Base-by-base conservation (phyloP, 2,329 filamentous ascomycete genomes). In the Cryphonectria nitschkei region DNA sequence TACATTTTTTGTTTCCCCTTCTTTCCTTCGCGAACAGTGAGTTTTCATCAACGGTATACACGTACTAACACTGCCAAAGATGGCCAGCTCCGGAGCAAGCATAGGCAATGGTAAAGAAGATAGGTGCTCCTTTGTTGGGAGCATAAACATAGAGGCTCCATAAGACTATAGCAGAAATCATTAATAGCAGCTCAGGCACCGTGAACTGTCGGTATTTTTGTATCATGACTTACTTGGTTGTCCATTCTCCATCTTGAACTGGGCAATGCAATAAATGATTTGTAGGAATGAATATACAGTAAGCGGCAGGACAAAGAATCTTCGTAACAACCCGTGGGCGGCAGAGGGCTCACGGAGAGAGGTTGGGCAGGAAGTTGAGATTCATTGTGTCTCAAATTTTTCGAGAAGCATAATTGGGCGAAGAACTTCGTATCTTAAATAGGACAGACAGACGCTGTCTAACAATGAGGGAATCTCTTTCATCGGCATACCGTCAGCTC, bases 111-210 rank as follows among this genome's bases (percentile, higher is more conserved):
- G 84, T 81, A 75, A 88, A 89, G 62, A 87, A 74, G 29, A 88
- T 82, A 0, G 88, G 86, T 0, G 86, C 86, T 5, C 74, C 81
- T 76, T 87, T 86, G 76, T 86, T 87, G 0, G 88, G 88, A 16
- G 82, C 83, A 72, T 89, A 89, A 74, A 84, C 76, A 69, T 78
- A 84, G 32, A 83, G 75, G 70, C 82, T 84, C 26, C 50, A 54
- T 13, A 54, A 22, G 50, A 54, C 50, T 54, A 6, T 11, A 54
- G 11, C 7, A 54, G 9, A 54, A n/a, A 11, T 26, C 26, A n/a
- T 54, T 22, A 54, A 26, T 54, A 26, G 5, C n/a, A 3, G 2
- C 8, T 26, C 22, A 26, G 22, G 22, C 11, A 1, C 11, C 8
- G 8, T 13, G 22, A 46, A 14, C n/a, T 54, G 50, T 26, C 5